Percentiles rank a stretch among this genome's conserved stretches.
Evolutionary conservation across 2,329 filamentous ascomycete species (phyloP).

Genomic region (Triangularia verruculosa): DNA sequence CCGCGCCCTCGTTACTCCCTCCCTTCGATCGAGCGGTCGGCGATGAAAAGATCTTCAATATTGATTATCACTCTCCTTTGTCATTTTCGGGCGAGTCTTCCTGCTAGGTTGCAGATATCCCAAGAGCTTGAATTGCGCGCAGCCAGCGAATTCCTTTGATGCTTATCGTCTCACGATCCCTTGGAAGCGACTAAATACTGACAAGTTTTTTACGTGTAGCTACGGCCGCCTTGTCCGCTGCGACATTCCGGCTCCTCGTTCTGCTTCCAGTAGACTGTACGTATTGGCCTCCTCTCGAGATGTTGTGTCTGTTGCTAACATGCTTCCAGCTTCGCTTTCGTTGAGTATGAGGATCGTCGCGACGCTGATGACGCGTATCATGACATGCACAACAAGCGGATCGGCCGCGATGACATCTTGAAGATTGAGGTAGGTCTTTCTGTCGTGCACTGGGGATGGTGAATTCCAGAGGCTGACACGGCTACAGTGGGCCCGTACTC

Average conservation of each 20-base stretch:
- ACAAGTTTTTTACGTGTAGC: conserved; percentile 51
- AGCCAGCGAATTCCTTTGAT: conserved; percentile 30
- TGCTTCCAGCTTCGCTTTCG: conserved; percentile 80
- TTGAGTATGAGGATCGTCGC: conserved; percentile 97
- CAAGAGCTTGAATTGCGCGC: conserved; percentile 24
- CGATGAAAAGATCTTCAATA: conserved; percentile 31
- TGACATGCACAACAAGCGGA: conserved; percentile 99
- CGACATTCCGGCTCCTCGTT: conserved; percentile 94
- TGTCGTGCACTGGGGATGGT: not conserved
- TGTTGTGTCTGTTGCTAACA: conserved; percentile 10
- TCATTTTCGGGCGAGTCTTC: conserved; percentile 36
- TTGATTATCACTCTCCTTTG: conserved; percentile 31
- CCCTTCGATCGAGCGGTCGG: conserved; percentile 47
- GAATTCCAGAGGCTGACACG: conserved; percentile 4
- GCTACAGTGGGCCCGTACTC: conserved; percentile 89
- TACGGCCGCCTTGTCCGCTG: conserved; percentile 97
- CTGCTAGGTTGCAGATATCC: conserved; percentile 32
- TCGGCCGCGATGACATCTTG: conserved; percentile 89
- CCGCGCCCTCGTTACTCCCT: conserved; percentile 21
- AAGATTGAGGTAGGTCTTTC: conserved; percentile 82
- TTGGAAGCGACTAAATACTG: conserved; percentile 34
- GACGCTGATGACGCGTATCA: conserved; percentile 99
- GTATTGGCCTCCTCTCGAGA: conserved; percentile 40
- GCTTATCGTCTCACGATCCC: conserved; percentile 23
- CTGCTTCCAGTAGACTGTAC: conserved; percentile 91